phyloP scores from a whole-genome alignment of 345 rosid genomes.

The Brassica incana region DNA sequence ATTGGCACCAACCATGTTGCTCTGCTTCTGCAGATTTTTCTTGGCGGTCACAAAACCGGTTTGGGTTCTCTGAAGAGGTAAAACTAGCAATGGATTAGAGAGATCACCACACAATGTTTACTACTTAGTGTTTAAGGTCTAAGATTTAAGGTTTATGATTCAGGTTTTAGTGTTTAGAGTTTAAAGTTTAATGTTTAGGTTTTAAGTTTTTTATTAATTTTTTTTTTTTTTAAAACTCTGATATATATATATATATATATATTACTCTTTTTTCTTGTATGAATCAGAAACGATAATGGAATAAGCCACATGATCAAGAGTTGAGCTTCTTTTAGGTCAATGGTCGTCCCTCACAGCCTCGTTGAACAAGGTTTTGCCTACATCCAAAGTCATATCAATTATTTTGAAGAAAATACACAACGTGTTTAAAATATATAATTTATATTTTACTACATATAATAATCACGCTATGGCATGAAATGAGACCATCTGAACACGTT shows the following conservation, averaged over 20 bases:
- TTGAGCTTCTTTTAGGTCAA: conserved; percentile 9
- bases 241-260: too few relatives aligned
- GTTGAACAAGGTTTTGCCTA: conserved; percentile 13
- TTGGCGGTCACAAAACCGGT: conserved; percentile 34
- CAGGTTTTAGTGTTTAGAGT: too few relatives aligned
- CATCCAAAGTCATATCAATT: not conserved
- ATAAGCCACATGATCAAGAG: not conserved
- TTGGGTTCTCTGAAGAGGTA: conserved; percentile 53
- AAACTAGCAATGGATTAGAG: conserved; percentile 71
- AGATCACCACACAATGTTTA: conserved; percentile 53
- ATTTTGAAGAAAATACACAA: not conserved
- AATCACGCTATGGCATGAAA: not conserved
- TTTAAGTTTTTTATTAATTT: too few relatives aligned
- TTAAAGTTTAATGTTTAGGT: not conserved
- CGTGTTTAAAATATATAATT: not conserved
- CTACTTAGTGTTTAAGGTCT: not conserved
- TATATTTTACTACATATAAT: not conserved
- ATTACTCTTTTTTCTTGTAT: not conserved
- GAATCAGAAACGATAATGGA: conserved; percentile 35
- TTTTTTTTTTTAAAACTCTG: not conserved
- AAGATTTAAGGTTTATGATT: not conserved
- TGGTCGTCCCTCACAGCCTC: not conserved
- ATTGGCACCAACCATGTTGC: too few relatives aligned
- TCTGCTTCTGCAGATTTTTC: conserved; percentile 40
- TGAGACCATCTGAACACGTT: not conserved